phyloP scores from a whole-genome alignment of 148 eudicot genomes.

The Dysphania ambrosioides region DNA sequence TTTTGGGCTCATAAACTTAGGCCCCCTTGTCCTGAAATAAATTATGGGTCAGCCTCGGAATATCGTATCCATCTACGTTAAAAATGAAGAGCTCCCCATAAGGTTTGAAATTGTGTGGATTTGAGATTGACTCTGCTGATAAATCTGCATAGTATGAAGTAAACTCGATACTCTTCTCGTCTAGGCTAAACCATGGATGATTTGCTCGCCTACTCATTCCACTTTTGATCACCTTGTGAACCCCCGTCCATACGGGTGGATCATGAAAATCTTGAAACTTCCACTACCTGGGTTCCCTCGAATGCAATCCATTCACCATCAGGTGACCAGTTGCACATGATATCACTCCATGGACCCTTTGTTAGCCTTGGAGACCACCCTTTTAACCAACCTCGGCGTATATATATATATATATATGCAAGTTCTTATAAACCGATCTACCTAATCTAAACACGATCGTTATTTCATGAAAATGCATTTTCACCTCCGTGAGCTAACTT shows the following conservation, averaged over 20 bases:
- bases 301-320: slow-evolving; percentile 88
- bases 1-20: slow-evolving; percentile 31
- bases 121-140: slow-evolving; percentile 89
- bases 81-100: slow-evolving; percentile 72
- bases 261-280: slow-evolving; percentile 55
- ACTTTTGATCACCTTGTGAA: slow-evolving; percentile 61
- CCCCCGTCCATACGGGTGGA: slow-evolving; percentile 78
- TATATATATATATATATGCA: slow-evolving; percentile 88
- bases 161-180: slow-evolving; percentile 58
- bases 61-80: slow-evolving; percentile 52
- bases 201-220: slow-evolving; percentile 64
- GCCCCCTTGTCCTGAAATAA: slow-evolving; percentile 90
- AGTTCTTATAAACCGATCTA: slow-evolving; percentile 71
- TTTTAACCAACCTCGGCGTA: slow-evolving; percentile 67
- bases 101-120: slow-evolving; percentile 79
- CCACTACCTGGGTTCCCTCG: slow-evolving; percentile 65
- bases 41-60: slow-evolving; percentile 71
- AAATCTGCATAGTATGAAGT: slow-evolving; percentile 76
- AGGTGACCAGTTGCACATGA: slow-evolving; percentile 89
- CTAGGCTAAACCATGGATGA: slow-evolving; percentile 92
- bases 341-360: slow-evolving; percentile 78
- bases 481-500: slow-evolving; percentile 58
- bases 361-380: slow-evolving; percentile 52
- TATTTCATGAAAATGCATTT: slow-evolving; percentile 89
- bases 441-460: slow-evolving; percentile 83